A percentile compares a stretch with the other conserved stretches of the same genome.
Evolutionary conservation across 179 eudicot species (phyloP).

Genomic region (Spergularia azorica): DNA sequence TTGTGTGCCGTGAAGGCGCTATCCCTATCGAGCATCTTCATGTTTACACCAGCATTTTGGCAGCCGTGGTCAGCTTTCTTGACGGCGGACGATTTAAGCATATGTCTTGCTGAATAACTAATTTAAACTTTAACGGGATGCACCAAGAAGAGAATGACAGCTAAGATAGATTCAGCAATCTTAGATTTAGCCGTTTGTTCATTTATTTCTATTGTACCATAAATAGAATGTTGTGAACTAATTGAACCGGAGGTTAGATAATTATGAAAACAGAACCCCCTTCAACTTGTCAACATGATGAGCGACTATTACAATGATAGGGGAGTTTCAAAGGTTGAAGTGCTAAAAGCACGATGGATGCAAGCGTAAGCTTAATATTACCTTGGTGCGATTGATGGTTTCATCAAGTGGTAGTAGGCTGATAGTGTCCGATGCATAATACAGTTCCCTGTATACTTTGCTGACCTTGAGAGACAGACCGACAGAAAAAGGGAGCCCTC

Average conservation of each 20-base stretch:
- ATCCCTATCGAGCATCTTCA: too few species aligned
- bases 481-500: conserved; percentile 32
- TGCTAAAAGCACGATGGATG: neutral
- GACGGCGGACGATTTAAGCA: too few species aligned
- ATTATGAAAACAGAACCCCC: neutral
- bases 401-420: conserved; percentile 74
- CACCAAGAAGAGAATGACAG: too few species aligned
- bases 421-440: conserved; percentile 85
- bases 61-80: too few species aligned
- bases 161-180: too few species aligned
- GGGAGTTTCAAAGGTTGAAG: neutral
- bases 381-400: conserved; percentile 93
- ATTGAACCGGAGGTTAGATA: neutral
- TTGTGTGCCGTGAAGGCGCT: too few species aligned
- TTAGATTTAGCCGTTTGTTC: too few species aligned
- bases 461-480: conserved; percentile 71
- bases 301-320: neutral
- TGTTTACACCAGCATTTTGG: too few species aligned
- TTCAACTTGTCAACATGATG: neutral
- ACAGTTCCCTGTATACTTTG: conserved; percentile 83
- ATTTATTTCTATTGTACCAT: neutral
- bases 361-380: conserved; percentile 23
- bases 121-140: too few species aligned
- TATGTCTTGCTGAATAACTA: too few species aligned
- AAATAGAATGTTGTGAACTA: neutral